Conservation (phyloP, 108 stramenopile genomes). For the Chaetoceros muelleri region DNA sequence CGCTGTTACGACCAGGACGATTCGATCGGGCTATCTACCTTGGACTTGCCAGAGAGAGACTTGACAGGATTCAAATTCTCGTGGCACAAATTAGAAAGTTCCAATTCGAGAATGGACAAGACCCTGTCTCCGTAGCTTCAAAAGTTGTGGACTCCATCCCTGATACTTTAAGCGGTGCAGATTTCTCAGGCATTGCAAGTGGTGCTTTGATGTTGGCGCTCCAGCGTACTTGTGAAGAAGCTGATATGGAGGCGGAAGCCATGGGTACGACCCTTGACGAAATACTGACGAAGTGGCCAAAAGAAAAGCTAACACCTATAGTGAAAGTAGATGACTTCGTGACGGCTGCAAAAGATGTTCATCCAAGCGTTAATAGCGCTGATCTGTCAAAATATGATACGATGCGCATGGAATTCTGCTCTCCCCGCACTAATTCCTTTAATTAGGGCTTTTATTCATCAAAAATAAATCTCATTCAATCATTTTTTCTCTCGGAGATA, state of each 20-base stretch:
- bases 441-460: too few species aligned
- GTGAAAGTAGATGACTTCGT: conserved; percentile 54
- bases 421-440: too few species aligned
- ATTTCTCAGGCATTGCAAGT: conserved; percentile 84
- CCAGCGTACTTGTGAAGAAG: conserved; percentile 55
- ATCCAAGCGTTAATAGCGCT: conserved; percentile 50
- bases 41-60: conserved; percentile 64
- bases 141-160: conserved; percentile 63
- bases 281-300: conserved; percentile 44
- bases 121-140: conserved; percentile 29
- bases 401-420: conserved; percentile 34
- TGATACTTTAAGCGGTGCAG: conserved; percentile 81
- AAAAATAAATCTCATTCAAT: too few species aligned
- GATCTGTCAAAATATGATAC: conserved; percentile 58
- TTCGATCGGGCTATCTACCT: conserved; percentile 95
- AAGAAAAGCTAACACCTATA: conserved; percentile 39
- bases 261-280: conserved; percentile 20
- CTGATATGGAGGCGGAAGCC: conserved; percentile 48
- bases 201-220: conserved; percentile 70
- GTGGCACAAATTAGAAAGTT: conserved; percentile 82
- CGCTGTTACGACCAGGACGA: conserved; percentile 92
- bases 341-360: conserved; percentile 42
- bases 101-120: conserved; percentile 52
- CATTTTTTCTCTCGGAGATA: too few species aligned
- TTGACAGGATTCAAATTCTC: conserved; percentile 60